Percentiles rank a stretch among this genome's conserved stretches.
Evolutionary conservation across 2,329 filamentous ascomycete species (phyloP).

Genomic region (Pseudogymnoascus destructans): DNA sequence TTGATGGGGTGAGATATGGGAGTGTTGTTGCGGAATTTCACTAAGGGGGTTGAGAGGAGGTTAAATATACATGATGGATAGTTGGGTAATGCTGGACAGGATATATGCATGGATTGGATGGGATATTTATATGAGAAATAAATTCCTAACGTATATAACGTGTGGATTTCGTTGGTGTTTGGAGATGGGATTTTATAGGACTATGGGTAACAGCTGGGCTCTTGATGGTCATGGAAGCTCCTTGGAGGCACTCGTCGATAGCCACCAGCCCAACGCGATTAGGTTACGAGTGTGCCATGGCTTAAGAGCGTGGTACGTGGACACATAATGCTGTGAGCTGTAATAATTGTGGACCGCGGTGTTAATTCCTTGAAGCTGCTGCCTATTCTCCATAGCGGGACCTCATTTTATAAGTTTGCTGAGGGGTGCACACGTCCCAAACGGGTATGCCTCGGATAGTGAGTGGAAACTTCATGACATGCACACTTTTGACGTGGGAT

Average conservation of each 20-base stretch:
- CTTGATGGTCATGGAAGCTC: background rate
- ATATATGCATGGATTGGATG: background rate
- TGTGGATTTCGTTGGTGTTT: background rate
- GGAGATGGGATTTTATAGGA: background rate
- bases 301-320: background rate
- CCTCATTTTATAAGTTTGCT: background rate
- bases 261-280: background rate
- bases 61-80: background rate
- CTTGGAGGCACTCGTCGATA: background rate
- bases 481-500: background rate
- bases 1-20: slow-evolving; percentile 65
- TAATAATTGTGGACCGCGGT: background rate
- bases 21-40: slow-evolving; percentile 69
- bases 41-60: slow-evolving; percentile 26
- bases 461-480: background rate
- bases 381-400: background rate
- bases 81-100: background rate
- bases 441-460: background rate
- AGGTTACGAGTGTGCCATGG: background rate
- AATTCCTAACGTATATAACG: background rate
- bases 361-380: background rate
- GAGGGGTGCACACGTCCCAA: background rate
- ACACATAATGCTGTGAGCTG: background rate
- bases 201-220: background rate
- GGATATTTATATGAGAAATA: slow-evolving; percentile 2